These are phyloP conservation scores for Ophiosphaerella korrae DNA, from an alignment of 2,329 filamentous ascomycete genomes.

Conservation along the genomic window DNA sequence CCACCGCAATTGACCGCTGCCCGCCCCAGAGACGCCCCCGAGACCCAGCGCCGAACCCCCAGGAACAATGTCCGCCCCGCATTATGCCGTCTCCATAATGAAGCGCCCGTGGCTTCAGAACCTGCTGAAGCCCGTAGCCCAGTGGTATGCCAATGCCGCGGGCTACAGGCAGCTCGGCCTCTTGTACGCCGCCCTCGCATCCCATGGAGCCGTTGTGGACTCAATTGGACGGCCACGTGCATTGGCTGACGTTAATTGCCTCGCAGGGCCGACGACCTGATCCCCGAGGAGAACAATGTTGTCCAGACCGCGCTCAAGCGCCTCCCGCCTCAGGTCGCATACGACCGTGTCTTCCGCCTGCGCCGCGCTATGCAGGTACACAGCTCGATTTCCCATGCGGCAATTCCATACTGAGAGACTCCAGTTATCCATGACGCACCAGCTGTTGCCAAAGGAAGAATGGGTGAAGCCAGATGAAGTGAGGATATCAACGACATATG, in stretches of 20 bases:
- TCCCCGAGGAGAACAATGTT: slow-evolving; percentile 86
- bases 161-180: slow-evolving; percentile 94
- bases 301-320: slow-evolving; percentile 90
- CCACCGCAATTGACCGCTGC: slow-evolving; percentile 34
- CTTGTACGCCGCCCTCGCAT: slow-evolving; percentile 63
- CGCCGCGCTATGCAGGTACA: slow-evolving; percentile 89
- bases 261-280: slow-evolving; percentile 86
- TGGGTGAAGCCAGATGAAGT: slow-evolving; percentile 73
- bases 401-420: slow-evolving; percentile 21
- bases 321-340: slow-evolving; percentile 85
- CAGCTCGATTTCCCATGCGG: background rate
- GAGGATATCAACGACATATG: slow-evolving; percentile 20
- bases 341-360: slow-evolving; percentile 97
- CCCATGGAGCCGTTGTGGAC: background rate
- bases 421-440: slow-evolving; percentile 69
- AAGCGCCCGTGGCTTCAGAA: slow-evolving; percentile 85
- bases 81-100: slow-evolving; percentile 75
- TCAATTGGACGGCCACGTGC: background rate
- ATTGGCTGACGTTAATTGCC: slow-evolving; percentile 38
- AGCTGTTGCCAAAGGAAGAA: slow-evolving; percentile 67
- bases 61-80: slow-evolving; percentile 69
- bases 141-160: slow-evolving; percentile 86
- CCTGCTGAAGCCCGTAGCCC: slow-evolving; percentile 78
- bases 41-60: slow-evolving; percentile 17
- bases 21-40: slow-evolving; percentile 27